Percentiles rank a stretch among this genome's conserved stretches.
Conservation (phyloP, 768 basidiomycete genomes). For the Myochromella boudieri region DNA sequence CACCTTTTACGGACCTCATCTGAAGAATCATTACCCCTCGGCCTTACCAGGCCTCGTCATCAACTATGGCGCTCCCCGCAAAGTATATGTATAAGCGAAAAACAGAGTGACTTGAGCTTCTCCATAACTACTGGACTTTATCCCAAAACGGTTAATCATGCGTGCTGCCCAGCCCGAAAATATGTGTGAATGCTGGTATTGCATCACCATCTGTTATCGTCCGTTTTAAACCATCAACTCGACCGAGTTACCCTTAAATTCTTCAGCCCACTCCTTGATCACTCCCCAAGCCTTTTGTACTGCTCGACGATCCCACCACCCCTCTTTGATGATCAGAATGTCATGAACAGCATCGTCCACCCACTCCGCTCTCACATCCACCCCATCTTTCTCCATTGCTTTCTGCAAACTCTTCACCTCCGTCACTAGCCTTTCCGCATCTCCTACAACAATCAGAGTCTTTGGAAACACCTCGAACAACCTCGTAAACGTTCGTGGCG, state of each 20-base stretch:
- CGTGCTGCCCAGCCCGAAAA: too few species aligned
- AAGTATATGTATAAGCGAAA: too few species aligned
- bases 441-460: slow-evolving; percentile 45
- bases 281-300: slow-evolving; percentile 36
- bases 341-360: slow-evolving; percentile 44
- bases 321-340: slow-evolving; percentile 39
- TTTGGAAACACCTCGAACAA: slow-evolving; percentile 48
- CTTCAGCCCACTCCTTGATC: slow-evolving; percentile 32
- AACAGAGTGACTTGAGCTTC: too few species aligned
- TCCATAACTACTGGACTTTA: too few species aligned
- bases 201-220: too few species aligned
- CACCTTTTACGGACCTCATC: too few species aligned
- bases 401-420: slow-evolving; percentile 42
- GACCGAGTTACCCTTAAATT: slow-evolving; percentile 5
- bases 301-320: slow-evolving; percentile 44
- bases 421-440: slow-evolving; percentile 49
- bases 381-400: slow-evolving; percentile 39
- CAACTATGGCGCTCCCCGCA: too few species aligned
- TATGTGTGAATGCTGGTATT: too few species aligned
- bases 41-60: too few species aligned
- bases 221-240: too few species aligned
- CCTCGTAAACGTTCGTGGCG: slow-evolving; percentile 28
- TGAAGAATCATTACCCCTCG: too few species aligned
- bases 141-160: too few species aligned
- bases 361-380: slow-evolving; percentile 32